A percentile compares a stretch with the other conserved stretches of the same genome.
Evolutionary conservation across 2,329 filamentous ascomycete genomes (phyloP).

Genomic region (Hypoxylon sp.): DNA sequence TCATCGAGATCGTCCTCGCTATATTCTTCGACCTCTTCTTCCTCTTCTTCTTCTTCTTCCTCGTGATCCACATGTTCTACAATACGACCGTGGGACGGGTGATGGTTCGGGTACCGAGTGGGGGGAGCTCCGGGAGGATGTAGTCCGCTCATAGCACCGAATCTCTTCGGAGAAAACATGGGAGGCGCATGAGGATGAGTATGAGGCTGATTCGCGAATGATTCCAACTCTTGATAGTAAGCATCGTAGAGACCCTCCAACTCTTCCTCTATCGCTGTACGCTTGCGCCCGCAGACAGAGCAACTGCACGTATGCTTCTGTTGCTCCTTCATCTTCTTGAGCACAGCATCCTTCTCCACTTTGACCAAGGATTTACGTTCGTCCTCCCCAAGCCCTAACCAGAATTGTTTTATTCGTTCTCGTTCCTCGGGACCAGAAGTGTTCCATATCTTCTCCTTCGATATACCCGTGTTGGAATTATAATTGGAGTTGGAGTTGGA

Average conservation of each 20-base stretch:
- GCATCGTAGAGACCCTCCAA: slow-evolving; percentile 97
- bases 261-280: slow-evolving; percentile 97
- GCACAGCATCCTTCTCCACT: slow-evolving; percentile 96
- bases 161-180: slow-evolving; percentile 73
- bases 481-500: too few relatives aligned
- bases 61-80: slow-evolving; percentile 69
- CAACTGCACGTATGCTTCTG: slow-evolving; percentile 99
- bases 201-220: slow-evolving; percentile 82
- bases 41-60: slow-evolving; percentile 65
- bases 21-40: slow-evolving; percentile 61
- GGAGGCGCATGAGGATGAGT: slow-evolving; percentile 75
- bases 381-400: slow-evolving; percentile 92
- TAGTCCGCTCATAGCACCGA: slow-evolving; percentile 62
- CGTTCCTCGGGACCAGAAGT: slow-evolving; percentile 93
- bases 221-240: slow-evolving; percentile 97
- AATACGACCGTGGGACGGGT: slow-evolving; percentile 79
- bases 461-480: slow-evolving; percentile 63
- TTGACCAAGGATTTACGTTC: slow-evolving; percentile 95
- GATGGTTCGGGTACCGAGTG: slow-evolving; percentile 68
- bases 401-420: slow-evolving; percentile 97
- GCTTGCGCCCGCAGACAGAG: slow-evolving; percentile 94
- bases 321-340: slow-evolving; percentile 99
- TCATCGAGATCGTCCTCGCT: slow-evolving; percentile 57
- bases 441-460: slow-evolving; percentile 94
- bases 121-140: slow-evolving; percentile 66